Evolutionary conservation across 768 basidiomycete species (phyloP).

Genomic region (Tulasnella sp.): DNA sequence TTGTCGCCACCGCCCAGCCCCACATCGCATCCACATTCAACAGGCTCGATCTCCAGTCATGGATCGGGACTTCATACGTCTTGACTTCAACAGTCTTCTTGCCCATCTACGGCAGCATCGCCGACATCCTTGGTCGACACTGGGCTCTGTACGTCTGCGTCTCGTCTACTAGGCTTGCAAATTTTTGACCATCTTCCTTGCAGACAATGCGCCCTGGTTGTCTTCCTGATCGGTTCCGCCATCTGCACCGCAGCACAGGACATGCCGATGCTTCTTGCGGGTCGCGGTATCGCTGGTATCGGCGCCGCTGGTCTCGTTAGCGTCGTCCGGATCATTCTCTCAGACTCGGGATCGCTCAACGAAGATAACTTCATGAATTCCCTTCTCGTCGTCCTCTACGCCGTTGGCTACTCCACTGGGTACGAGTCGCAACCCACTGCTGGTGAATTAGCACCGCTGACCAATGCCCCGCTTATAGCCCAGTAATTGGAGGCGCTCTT

Average conservation of each 20-base stretch:
- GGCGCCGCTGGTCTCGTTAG: conserved; percentile 38
- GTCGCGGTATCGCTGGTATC: conserved; percentile 46
- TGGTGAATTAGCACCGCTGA: neutral
- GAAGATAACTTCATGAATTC: conserved; percentile 51
- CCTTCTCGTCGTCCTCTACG: conserved; percentile 51
- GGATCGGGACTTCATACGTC: conserved; percentile 58
- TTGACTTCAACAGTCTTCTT: conserved; percentile 60
- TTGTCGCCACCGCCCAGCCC: conserved; percentile 58
- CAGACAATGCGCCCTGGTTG: conserved; percentile 49
- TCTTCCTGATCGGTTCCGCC: conserved; percentile 54
- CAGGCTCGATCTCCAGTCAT: conserved; percentile 44
- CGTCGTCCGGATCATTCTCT: conserved; percentile 49
- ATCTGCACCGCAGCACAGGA: conserved; percentile 53
- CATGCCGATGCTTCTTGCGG: conserved; percentile 53
- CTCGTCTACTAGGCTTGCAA: neutral
- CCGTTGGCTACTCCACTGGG: conserved; percentile 45
- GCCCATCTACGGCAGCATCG: conserved; percentile 55
- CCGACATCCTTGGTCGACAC: conserved; percentile 58
- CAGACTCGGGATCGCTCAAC: conserved; percentile 51
- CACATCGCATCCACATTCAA: conserved; percentile 52
- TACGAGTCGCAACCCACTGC: neutral
- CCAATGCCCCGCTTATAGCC: conserved; percentile 42
- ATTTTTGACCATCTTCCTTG: neutral
- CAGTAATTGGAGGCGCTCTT: conserved; percentile 52
- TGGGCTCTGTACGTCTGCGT: conserved; percentile 43